Percentiles rank a stretch among this genome's conserved stretches.
These are phyloP conservation scores for Brassica cretica DNA, from an alignment of 345 rosid species.

Conservation along the genomic window DNA sequence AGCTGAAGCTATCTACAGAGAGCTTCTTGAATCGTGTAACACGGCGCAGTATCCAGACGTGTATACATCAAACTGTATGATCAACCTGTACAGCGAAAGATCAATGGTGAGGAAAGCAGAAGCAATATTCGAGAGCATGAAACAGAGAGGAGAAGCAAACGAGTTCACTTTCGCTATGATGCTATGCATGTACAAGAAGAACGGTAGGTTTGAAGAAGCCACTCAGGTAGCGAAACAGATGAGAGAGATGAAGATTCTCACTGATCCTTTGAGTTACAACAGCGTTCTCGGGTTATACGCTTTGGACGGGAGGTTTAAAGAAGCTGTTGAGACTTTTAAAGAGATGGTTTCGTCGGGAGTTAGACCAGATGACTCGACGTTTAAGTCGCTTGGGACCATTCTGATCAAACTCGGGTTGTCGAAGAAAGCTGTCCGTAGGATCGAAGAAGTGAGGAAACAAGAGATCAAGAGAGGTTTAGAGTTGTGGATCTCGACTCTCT, in stretches of 20 bases:
- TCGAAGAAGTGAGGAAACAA: conserved; percentile 52
- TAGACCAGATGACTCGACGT: conserved; percentile 59
- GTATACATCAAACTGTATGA: conserved; percentile 80
- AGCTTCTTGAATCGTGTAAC: conserved; percentile 38
- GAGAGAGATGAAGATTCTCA: conserved; percentile 61
- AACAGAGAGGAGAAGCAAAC: conserved; percentile 63
- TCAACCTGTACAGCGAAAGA: conserved; percentile 72
- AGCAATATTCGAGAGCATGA: conserved; percentile 61
- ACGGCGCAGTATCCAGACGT: conserved; percentile 45
- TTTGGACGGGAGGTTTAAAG: conserved; percentile 71
- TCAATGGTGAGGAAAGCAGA: conserved; percentile 69
- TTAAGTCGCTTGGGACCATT: conserved; percentile 63
- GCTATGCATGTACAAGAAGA: conserved; percentile 78
- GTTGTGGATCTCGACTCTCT: conserved; percentile 59
- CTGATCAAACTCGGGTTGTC: conserved; percentile 69
- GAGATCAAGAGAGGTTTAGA: conserved; percentile 53
- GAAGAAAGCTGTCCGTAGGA: conserved; percentile 54
- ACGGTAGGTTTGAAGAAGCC: conserved; percentile 74
- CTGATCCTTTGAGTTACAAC: conserved; percentile 67
- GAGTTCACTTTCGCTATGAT: conserved; percentile 85
- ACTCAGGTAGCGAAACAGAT: conserved; percentile 61
- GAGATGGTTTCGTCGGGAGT: conserved; percentile 65
- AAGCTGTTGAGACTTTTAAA: conserved; percentile 56
- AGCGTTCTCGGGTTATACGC: conserved; percentile 64
- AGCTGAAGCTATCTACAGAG: conserved; percentile 71